Base-by-base conservation (phyloP, 768 basidiomycete genomes). In the Podaxis pistillaris region DNA sequence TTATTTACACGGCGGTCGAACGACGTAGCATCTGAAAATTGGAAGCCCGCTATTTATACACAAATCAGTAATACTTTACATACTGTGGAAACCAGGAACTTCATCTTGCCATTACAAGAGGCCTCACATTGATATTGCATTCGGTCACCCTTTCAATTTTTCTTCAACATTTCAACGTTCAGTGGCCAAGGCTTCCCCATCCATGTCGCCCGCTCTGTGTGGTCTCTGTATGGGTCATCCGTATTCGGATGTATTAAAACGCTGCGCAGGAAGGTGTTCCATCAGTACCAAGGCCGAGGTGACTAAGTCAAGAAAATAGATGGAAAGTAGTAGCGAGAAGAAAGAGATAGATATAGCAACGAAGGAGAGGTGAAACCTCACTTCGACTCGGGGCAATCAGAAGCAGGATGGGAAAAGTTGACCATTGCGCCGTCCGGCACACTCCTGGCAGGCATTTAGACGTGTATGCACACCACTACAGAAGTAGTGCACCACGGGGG, bases 231-330 rank as follows among this genome's bases (percentile, higher is more conserved):
- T 1, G 74, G 22, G 64, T 90, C 73, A 24, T 78, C 76, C 4
- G 89, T 90, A 71, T 90, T 89, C 0, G 89, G 89, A 73, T 91
- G 89, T 64, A 91, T 74, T 6, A 90, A 76, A 26, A 91, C 86
- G 15, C 89, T 90, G 37, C 47, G 47, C 28, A 37, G 64, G 24
- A 57, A 38, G 22, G 28, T 8, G 44, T n/a, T 19, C 44, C 44
- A 46, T 38, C 7, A 37, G 28, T 11, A 36, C n/a, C 19, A 46
- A 49, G 11, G 11, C 30, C 15, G 13, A 47, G 58, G 33, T 6
- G 50, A 41, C n/a, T 17, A 46, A 37, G n/a, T 33, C 52, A 33
- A 54, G 33, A 47, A 40, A 33, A 40, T 36, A 60, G 33, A 50
- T 22, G 53, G 49, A 49, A n/a, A 30, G 47, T 22, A 1, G 47